phyloP scores from a whole-genome alignment of 768 basidiomycete species.

The Psilocybe cubensis region DNA sequence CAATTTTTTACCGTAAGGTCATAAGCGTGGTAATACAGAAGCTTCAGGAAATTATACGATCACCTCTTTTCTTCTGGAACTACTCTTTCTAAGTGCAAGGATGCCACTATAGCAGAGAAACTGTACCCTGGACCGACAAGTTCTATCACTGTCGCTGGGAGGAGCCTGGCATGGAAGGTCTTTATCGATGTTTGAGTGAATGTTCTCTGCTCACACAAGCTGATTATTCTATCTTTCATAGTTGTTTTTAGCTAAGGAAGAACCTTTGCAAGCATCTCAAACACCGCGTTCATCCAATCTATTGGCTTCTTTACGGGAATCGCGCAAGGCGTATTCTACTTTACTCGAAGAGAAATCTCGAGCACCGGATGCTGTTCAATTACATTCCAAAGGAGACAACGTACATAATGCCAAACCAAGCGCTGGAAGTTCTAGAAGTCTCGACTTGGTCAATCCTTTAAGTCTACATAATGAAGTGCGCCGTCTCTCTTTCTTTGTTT shows the following conservation, averaged over 20 bases:
- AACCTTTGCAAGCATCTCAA: slow-evolving; percentile 62
- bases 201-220: slow-evolving; percentile 17
- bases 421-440: slow-evolving; percentile 38
- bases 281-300: slow-evolving; percentile 38
- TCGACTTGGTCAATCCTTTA: slow-evolving; percentile 80
- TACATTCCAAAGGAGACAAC: slow-evolving; percentile 10
- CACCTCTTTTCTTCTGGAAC: slow-evolving; percentile 54
- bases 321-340: slow-evolving; percentile 59
- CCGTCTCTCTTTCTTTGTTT: not conserved
- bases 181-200: slow-evolving; percentile 18
- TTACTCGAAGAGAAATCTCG: slow-evolving; percentile 72
- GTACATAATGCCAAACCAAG: slow-evolving; percentile 31
- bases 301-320: slow-evolving; percentile 46
- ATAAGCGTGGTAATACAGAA: slow-evolving; percentile 11
- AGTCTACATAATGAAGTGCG: slow-evolving; percentile 78
- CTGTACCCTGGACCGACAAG: slow-evolving; percentile 49
- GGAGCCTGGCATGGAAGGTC: slow-evolving; percentile 90
- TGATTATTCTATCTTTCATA: slow-evolving; percentile 31
- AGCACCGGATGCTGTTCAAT: slow-evolving; percentile 79
- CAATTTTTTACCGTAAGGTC: not conserved
- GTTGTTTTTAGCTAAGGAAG: slow-evolving; percentile 70
- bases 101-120: slow-evolving; percentile 64
- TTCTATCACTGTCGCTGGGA: slow-evolving; percentile 59
- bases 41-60: slow-evolving; percentile 41
- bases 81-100: slow-evolving; percentile 66